These are phyloP conservation scores for Fragaria iinumae DNA, from an alignment of 306 rosid species.

Conservation along the genomic window DNA sequence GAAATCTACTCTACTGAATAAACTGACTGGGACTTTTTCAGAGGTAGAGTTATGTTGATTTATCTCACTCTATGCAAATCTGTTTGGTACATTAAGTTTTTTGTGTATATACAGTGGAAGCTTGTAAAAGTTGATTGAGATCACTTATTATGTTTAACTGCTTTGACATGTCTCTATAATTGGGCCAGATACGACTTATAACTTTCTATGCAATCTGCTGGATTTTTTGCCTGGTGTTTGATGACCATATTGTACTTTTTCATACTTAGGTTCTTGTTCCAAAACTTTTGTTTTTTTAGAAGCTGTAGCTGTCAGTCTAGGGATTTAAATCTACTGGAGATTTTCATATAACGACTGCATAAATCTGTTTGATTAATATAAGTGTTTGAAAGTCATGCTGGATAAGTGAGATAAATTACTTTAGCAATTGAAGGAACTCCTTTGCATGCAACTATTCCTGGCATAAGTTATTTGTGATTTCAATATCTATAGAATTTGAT, in stretches of 20 bases:
- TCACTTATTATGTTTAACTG: background rate
- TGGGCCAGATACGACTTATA: background rate
- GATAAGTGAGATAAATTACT: background rate
- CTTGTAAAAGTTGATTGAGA: background rate
- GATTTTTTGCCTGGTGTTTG: background rate
- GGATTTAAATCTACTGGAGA: background rate
- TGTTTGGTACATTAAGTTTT: background rate
- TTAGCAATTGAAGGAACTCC: background rate
- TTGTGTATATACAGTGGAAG: background rate
- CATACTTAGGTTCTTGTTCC: background rate
- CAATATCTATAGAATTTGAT: background rate
- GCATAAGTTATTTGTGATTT: background rate
- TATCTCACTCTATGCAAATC: background rate
- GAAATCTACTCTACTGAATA: slow-evolving; percentile 89
- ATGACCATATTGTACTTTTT: background rate
- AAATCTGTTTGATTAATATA: background rate
- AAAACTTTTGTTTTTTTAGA: background rate
- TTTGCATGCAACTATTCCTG: slow-evolving; percentile 1
- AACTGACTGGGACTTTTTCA: slow-evolving; percentile 95
- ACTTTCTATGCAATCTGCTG: background rate
- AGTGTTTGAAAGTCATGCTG: background rate
- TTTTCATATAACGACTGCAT: background rate
- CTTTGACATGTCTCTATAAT: background rate
- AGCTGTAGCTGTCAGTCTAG: background rate
- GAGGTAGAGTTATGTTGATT: slow-evolving; percentile 54